Conservation (phyloP, 345 rosid genomes). For the Syzygium oleosum region DNA sequence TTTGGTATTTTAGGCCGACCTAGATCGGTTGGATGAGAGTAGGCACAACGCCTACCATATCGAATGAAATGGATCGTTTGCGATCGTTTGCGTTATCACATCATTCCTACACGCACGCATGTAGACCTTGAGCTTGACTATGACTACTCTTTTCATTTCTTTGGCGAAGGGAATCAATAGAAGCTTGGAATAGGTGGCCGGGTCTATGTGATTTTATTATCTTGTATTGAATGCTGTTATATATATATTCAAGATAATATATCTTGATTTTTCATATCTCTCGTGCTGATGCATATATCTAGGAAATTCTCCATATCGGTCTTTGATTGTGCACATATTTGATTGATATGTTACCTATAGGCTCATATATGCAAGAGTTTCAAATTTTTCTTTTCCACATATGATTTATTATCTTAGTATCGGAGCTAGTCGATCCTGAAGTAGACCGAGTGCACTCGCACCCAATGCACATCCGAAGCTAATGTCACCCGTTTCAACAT, state of each 20-base stretch:
- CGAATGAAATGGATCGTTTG: neutral
- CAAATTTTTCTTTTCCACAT: neutral
- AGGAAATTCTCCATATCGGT: neutral
- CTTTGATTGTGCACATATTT: neutral
- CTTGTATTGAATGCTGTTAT: neutral
- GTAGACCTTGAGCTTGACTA: neutral
- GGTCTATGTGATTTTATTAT: neutral
- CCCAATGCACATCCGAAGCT: neutral
- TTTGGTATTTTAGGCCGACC: neutral
- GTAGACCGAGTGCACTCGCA: accelerated
- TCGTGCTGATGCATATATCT: neutral
- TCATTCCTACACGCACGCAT: neutral
- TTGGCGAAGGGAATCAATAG: neutral
- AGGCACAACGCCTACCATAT: neutral
- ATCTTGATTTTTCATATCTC: neutral
- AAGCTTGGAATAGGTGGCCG: neutral
- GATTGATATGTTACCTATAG: accelerated
- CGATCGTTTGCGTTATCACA: neutral
- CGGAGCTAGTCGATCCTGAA: neutral
- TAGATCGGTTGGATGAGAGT: neutral
- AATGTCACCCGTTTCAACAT: neutral
- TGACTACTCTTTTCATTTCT: neutral
- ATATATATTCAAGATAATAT: neutral
- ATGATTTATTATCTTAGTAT: neutral
- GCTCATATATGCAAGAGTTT: neutral